Evolutionary conservation across 1,284 basidiomycete species (phyloP), one percentile per base, ranked within the genome.

Genomic region (Hemileia vastatrix): DNA sequence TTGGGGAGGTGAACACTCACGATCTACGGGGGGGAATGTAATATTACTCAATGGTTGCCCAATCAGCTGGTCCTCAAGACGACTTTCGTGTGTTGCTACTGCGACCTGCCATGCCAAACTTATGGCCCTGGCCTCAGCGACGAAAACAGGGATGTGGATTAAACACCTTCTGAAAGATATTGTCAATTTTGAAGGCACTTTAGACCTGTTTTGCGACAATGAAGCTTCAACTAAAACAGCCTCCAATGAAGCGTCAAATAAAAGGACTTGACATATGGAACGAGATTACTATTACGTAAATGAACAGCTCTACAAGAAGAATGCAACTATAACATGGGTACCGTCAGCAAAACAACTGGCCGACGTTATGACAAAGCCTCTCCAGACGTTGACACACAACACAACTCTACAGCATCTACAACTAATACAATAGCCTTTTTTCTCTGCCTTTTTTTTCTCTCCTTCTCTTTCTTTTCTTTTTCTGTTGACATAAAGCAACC

Each of bases 361-460:
- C 2, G 45, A 57, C 19, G 40, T 57, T 21, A 31, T 57, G 6
- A 57, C 55, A 3, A 57, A 57, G 19, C n/a, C n/a, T n/a, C n/a
- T n/a, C n/a, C n/a, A n/a, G n/a, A n/a, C n/a, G n/a, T n/a, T n/a
- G n/a, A n/a, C n/a, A n/a, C n/a, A n/a, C n/a, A n/a, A n/a, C n/a
- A n/a, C n/a, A n/a, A n/a, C n/a, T n/a, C n/a, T n/a, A n/a, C n/a
- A n/a, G n/a, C n/a, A n/a, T n/a, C n/a, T n/a, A n/a, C n/a, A n/a
- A n/a, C n/a, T n/a, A n/a, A n/a, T n/a, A n/a, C n/a, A n/a, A n/a
- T n/a, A n/a, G n/a, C n/a, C n/a, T n/a, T n/a, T n/a, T n/a, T n/a
- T n/a, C n/a, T n/a, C n/a, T n/a, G n/a, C n/a, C n/a, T n/a, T n/a
- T n/a, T n/a, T n/a, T n/a, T n/a, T n/a, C n/a, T n/a, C n/a, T n/a